Base-by-base conservation (phyloP, 805 yeast species). In the Middelhovenomyces tepae region DNA sequence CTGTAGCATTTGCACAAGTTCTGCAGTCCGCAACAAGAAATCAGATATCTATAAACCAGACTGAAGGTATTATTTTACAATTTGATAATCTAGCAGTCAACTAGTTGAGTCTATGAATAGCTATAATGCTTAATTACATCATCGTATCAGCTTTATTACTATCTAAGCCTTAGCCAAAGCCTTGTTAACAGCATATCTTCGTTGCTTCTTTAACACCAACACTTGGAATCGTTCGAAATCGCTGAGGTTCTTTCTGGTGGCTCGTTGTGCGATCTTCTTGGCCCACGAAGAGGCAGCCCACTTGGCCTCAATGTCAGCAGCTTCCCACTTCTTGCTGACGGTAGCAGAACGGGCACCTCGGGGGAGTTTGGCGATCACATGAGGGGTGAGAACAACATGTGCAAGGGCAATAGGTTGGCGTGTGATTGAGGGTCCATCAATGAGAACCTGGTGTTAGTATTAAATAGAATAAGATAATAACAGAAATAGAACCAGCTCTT, bases 211-310 rank as follows among this genome's bases (percentile, higher is more conserved):
- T 67, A 86, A 78, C 57, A 86, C 93, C 67, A 82, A 64, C 56
- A 89, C 98, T 78, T 89, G 95, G 95, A 91, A 91, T 79, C 99
- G 87, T 76, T 91, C 95, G 60, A 91, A 91, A 71, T 91, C 99
- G 55, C 89, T 64, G 67, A 93, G 81, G 62, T 78, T 72, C 59
- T 93, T 69, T 78, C 98, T 84, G 69, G 78, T 84, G 69, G 81
- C 78, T 70, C 84, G 85, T 69, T 83, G 80, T 64, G 93, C 95
- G 59, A 91, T 80, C 76, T 86, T 87, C 82, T 89, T 83, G 62
- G 98, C 96, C 96, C 96, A 86, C 36, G 95, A 65, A 48, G 97
- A 71, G 56, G 80, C 71, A 53, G 81, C 76, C 97, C 97, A 91
- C 70, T 89, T 83, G 60, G 75, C 73, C 54, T 76, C 79, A 55